phyloP scores from a whole-genome alignment of 2,329 filamentous ascomycete species.

The Monosporascus sp. region DNA sequence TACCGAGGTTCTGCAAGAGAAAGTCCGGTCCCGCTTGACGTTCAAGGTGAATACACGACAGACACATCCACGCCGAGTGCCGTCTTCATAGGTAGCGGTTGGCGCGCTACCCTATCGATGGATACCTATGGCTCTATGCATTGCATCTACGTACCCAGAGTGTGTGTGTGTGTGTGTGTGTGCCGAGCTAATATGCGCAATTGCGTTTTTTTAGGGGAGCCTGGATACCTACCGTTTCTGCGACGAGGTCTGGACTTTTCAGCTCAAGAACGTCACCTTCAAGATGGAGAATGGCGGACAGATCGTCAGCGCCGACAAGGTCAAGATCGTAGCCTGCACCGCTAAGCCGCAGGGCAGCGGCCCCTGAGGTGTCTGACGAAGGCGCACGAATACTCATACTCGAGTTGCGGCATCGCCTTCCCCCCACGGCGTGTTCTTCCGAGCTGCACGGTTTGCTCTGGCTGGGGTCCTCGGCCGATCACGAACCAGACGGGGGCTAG shows the following conservation, averaged over 20 bases:
- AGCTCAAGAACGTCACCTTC: slow-evolving; percentile 98
- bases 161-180: not conserved
- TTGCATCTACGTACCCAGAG: no score
- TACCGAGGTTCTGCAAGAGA: slow-evolving; percentile 84
- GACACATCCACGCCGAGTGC: not conserved
- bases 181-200: not conserved
- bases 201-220: slow-evolving; percentile 61
- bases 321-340: slow-evolving; percentile 98
- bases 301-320: slow-evolving; percentile 76
- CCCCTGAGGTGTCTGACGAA: slow-evolving; percentile 5
- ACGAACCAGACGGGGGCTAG: no score
- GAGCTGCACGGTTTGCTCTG: not conserved
- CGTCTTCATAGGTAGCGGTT: no score
- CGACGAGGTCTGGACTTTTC: slow-evolving; percentile 99
- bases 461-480: not conserved
- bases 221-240: slow-evolving; percentile 98
- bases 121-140: no score
- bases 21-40: slow-evolving; percentile 82
- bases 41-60: slow-evolving; percentile 70
- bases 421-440: no score
- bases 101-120: no score
- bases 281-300: slow-evolving; percentile 81
- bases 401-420: not conserved
- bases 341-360: slow-evolving; percentile 54
- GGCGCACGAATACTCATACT: no score